A percentile compares a stretch with the other conserved stretches of the same genome.
Evolutionary conservation across 169 alveolate genomes (phyloP).

Genomic region (Amoebophrya sp.): DNA sequence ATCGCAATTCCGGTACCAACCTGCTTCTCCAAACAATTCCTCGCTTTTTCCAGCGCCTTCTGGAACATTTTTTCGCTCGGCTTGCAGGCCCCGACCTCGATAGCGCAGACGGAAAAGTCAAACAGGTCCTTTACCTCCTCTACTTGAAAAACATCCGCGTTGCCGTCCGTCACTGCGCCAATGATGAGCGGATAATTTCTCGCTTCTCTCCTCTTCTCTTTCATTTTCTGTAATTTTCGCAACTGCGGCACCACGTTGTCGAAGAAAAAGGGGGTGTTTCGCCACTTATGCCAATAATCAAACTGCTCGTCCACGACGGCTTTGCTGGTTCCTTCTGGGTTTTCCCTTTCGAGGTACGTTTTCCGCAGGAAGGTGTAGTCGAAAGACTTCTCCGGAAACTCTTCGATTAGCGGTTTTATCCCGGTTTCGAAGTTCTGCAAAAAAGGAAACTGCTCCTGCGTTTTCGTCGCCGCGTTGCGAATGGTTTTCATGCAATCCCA

Average conservation of each 20-base stretch:
- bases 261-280: not conserved
- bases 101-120: not conserved
- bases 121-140: not conserved
- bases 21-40: not conserved
- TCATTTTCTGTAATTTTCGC: not conserved
- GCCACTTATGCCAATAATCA: not conserved
- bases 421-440: not conserved
- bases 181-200: not conserved
- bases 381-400: not conserved
- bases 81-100: not conserved
- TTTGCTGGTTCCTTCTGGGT: not conserved
- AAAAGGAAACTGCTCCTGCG: not conserved
- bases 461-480: not conserved
- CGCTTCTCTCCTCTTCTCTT: no score
- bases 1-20: no score
- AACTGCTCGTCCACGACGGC: not conserved
- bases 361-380: conserved; percentile 5
- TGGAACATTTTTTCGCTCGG: not conserved
- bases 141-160: not conserved
- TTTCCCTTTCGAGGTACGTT: not conserved
- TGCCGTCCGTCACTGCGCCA: not conserved
- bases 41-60: not conserved
- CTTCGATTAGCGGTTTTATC: not conserved
- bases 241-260: not conserved
- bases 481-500: not conserved